Percentiles rank a stretch among this genome's conserved stretches.
These are phyloP conservation scores for Sarocladium brachiariae DNA, from an alignment of 2,329 filamentous ascomycete genomes.

Conservation along the genomic window DNA sequence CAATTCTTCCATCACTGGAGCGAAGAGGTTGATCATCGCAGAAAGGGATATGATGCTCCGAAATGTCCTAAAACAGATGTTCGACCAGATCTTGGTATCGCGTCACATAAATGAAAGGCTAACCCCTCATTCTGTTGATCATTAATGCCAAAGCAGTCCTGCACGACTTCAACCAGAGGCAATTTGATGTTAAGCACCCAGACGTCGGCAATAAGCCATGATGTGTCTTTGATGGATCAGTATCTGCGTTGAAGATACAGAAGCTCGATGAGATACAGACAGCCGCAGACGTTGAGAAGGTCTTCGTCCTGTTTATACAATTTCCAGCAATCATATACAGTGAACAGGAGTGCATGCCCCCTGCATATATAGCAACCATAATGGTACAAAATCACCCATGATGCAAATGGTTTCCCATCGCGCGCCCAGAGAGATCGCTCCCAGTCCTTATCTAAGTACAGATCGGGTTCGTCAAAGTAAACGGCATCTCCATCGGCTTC, in stretches of 20 bases:
- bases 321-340: background rate
- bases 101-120: conserved; percentile 5
- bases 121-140: background rate
- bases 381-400: background rate
- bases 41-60: background rate
- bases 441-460: no score
- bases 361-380: background rate
- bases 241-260: background rate
- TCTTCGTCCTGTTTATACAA: no score
- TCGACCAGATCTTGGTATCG: background rate
- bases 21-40: no score
- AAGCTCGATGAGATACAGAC: background rate
- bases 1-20: no score
- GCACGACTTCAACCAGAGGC: background rate
- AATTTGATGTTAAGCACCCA: background rate
- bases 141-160: background rate
- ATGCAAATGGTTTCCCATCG: background rate
- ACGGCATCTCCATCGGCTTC: background rate
- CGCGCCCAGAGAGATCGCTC: no score
- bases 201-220: background rate
- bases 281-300: no score
- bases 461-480: no score
- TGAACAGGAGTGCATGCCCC: background rate
- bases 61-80: conserved; percentile 1
- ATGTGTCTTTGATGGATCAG: no score